Base-by-base conservation (phyloP, 352 stramenopile species). In the Pythium rishiriense region DNA sequence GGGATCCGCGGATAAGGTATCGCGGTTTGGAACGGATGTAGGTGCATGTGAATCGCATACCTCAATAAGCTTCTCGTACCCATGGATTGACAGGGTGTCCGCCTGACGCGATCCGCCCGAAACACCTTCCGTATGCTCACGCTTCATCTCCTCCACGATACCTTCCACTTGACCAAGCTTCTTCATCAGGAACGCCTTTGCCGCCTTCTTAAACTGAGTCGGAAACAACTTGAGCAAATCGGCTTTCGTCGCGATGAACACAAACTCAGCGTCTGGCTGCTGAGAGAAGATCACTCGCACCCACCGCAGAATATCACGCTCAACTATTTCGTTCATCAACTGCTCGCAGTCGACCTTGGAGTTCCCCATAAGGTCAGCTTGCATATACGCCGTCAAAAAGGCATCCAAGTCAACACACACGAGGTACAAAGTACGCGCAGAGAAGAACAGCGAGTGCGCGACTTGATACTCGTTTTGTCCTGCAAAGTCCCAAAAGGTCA, bases 401-500 rank as follows among this genome's bases (percentile, higher is more conserved):
- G 48, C 17, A 2, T 55, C 31, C 11, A 69, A 26, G 28, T 65
- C 57, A 19, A 65, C 22, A 15, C 28, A 60, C 22, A 70, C 37
- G 5, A 70, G 11, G 21, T 47, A 65, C 28, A 65, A 33, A 19
- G 55, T 70, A 1, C 56, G 55, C 8, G 19, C n/a, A 1, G 63
- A 65, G 33, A 62, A 70, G 42, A 70, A 70, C 1, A 65, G 31
- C 24, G 63, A 47, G 56, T 70, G 54, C 0, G 49, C 62, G 1
- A 24, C 15, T 37, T 68, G 52, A 26, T 62, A 68, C 29, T 33
- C 12, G 11, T 50, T 42, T 61, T 66, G 24, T 0, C 62, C 53
- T 1, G 52, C 53, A 35, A 68, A 62, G 15, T 70, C 63, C 63
- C 63, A 70, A 21, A 65, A 57, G 10, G 50, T 61, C 21, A 70